Conservation (phyloP, 2,329 filamentous ascomycete genomes). For the Cordyceps cateniannulata region DNA sequence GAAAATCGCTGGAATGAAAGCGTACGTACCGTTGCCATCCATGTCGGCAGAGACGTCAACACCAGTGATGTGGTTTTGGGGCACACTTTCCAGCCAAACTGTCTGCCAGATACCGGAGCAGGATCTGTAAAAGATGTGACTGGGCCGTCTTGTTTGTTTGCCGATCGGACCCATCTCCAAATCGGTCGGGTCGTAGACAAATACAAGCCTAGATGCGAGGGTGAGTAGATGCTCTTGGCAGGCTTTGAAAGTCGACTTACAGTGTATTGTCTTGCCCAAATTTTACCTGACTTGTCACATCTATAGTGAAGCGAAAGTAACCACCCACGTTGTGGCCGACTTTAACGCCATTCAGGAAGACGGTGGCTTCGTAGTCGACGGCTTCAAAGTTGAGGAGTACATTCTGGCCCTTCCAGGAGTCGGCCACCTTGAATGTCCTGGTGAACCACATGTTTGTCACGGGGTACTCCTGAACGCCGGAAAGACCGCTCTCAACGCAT, state of each 20-base stretch:
- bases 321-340: slow-evolving; percentile 52
- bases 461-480: slow-evolving; percentile 38
- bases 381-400: slow-evolving; percentile 52
- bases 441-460: slow-evolving; percentile 42
- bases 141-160: slow-evolving; percentile 52
- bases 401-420: slow-evolving; percentile 35
- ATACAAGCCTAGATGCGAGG: slow-evolving; percentile 41
- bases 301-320: slow-evolving; percentile 55
- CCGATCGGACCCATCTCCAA: slow-evolving; percentile 55
- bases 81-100: slow-evolving; percentile 63
- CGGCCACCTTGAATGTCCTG: slow-evolving; percentile 44
- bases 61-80: slow-evolving; percentile 48
- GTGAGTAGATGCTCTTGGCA: neutral
- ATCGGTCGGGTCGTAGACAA: slow-evolving; percentile 64
- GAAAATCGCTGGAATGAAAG: too few relatives aligned
- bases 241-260: slow-evolving; percentile 27
- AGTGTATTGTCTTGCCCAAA: slow-evolving; percentile 45
- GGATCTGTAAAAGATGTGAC: slow-evolving; percentile 64
- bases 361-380: slow-evolving; percentile 50
- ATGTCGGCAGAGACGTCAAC: slow-evolving; percentile 54
- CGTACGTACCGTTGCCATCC: slow-evolving; percentile 35
- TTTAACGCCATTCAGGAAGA: slow-evolving; percentile 51
- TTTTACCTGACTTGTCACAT: slow-evolving; percentile 43
- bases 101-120: slow-evolving; percentile 71
- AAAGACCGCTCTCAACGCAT: slow-evolving; percentile 40